Evolutionary conservation across 495 filamentous ascomycete species (phyloP).

Genomic region (Aspergillus indologenus): DNA sequence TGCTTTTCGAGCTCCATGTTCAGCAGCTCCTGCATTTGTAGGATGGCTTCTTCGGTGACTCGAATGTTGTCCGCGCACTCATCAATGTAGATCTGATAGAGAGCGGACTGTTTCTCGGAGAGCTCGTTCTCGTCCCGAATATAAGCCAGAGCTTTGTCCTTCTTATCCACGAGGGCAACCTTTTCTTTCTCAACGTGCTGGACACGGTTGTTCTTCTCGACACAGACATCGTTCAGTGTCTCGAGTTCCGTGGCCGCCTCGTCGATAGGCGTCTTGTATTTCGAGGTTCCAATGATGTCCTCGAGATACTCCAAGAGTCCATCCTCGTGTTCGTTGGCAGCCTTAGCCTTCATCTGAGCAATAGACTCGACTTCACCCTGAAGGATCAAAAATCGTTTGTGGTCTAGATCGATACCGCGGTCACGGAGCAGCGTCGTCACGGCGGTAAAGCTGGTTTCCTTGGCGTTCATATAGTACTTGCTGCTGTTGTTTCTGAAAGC

Average conservation of each 20-base stretch:
- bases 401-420: conserved; percentile 89
- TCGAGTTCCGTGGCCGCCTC: conserved; percentile 88
- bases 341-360: conserved; percentile 98
- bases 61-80: conserved; percentile 84
- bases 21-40: conserved; percentile 82
- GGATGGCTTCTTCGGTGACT: conserved; percentile 86
- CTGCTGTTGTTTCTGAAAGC: conserved; percentile 98
- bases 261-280: conserved; percentile 95
- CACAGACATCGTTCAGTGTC: conserved; percentile 86
- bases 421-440: conserved; percentile 88
- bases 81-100: conserved; percentile 87
- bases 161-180: conserved; percentile 87
- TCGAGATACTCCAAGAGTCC: conserved; percentile 95
- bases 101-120: conserved; percentile 75
- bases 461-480: conserved; percentile 93
- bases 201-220: conserved; percentile 89
- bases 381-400: conserved; percentile 96
- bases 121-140: conserved; percentile 93
- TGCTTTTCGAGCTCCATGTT: conserved; percentile 90
- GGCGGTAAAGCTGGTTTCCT: conserved; percentile 81
- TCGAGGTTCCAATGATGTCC: conserved; percentile 97
- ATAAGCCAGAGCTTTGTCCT: conserved; percentile 85
- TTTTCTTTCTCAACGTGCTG: conserved; percentile 99
- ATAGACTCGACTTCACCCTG: conserved; percentile 99
- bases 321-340: conserved; percentile 89